Percentiles rank a stretch among this genome's conserved stretches.
These are phyloP conservation scores for Tricharina praecox DNA, from an alignment of 495 filamentous ascomycete species.

Conservation along the genomic window DNA sequence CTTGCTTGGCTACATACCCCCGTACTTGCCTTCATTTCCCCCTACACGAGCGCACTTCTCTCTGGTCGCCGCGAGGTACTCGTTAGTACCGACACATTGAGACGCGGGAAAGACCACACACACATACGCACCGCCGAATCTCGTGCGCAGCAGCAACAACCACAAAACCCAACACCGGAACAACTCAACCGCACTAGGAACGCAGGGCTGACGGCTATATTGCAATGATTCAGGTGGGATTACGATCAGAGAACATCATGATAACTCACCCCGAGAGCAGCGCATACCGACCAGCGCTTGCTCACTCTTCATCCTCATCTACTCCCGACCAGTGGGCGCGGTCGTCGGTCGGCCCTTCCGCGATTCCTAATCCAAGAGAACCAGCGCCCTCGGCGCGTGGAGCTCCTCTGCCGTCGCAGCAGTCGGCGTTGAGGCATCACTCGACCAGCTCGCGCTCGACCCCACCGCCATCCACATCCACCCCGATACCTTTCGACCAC, in stretches of 20 bases:
- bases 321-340: neutral
- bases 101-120: neutral
- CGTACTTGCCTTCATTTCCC: too few relatives aligned
- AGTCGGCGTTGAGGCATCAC: conserved; percentile 17
- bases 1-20: too few relatives aligned
- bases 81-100: neutral
- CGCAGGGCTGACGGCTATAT: conserved; percentile 15
- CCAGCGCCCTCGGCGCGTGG: conserved; percentile 16
- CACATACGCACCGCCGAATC: neutral
- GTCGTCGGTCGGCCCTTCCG: neutral
- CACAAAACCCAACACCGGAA: too few relatives aligned
- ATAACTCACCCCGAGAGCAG: conserved; percentile 26
- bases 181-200: too few relatives aligned
- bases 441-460: conserved; percentile 16
- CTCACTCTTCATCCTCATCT: conserved; percentile 12
- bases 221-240: conserved; percentile 26
- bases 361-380: conserved; percentile 16
- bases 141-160: too few relatives aligned
- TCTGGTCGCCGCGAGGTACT: neutral
- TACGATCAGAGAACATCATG: conserved; percentile 27
- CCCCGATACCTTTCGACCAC: conserved; percentile 11
- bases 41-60: neutral
- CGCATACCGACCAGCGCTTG: conserved; percentile 22
- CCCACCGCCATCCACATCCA: conserved; percentile 8
- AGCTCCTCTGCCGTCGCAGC: too few relatives aligned